Evolutionary conservation across 305 asterid genomes (phyloP), one percentile per base, ranked within the genome.

Genomic region (Solanum hybrid): DNA sequence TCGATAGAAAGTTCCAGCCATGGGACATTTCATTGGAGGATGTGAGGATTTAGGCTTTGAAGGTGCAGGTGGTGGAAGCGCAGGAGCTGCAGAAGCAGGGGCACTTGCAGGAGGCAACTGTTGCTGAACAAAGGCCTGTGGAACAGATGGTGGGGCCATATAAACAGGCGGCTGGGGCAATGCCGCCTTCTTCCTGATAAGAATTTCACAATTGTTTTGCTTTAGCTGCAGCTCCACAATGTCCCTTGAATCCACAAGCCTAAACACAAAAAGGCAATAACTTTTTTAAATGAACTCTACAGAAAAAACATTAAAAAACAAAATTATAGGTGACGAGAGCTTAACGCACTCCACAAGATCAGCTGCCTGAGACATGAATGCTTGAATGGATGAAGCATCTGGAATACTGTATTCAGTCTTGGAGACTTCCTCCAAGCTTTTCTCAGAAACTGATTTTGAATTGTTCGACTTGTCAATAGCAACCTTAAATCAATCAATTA

Each of bases 1-100:
- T 88, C 97, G 93, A 90, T 96, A 97, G 91, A 97, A 96, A 36
- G 95, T 96, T 88, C 99, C 99, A 5, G 99, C 98, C 99, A 96
- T 96, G 87, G 99, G 99, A 86, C 91, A 92, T 91, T 96, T 96
- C 51, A 97, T 92, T 87, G 97, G 96, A 79, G 98, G 98, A 89
- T 89, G 96, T 76, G 99, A 92, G 29, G 96, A 96, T 90, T 93
- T 95, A 39, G 98, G 68, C 91, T 90, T 95, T 79, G 95, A 78
- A 79, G 90, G 90, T 34, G 95, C 84, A 79, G 90, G 90, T 17
- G 90, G 87, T 8, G 87, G 90, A 79, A 89, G 90, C 6, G 39
- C 87, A n/a, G 36, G 45, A 27, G 86, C 45, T 31, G 87, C 87
- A 1, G 90, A 39, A 89, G 85, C 33, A 7, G 84, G 89, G 70